These are phyloP conservation scores for Sicyos baderoa DNA, from an alignment of 306 rosid species.

Conservation along the genomic window DNA sequence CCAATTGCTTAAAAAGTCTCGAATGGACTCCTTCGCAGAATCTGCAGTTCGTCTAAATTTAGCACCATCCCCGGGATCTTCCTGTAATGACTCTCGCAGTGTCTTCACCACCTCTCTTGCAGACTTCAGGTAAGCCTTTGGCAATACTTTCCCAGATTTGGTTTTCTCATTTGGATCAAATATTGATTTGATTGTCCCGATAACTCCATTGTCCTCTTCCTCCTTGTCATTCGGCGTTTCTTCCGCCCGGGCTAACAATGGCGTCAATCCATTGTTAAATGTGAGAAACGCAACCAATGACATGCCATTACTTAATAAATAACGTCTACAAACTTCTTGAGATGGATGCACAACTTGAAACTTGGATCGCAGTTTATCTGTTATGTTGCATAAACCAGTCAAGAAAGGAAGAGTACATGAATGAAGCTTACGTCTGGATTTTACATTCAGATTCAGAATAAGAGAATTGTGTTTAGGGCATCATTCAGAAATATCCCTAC, in stretches of 20 bases:
- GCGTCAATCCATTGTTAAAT: constrained; percentile 33
- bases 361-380: constrained; percentile 50
- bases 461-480: no score
- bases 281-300: constrained; percentile 35
- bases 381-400: constrained; percentile 37
- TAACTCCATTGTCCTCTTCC: constrained; percentile 38
- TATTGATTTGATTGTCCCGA: constrained; percentile 57
- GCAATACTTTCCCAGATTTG: constrained; percentile 66
- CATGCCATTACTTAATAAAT: constrained; percentile 25
- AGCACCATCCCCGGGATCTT: constrained; percentile 48
- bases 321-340: constrained; percentile 47
- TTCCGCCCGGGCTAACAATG: constrained; percentile 44
- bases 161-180: constrained; percentile 66
- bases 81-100: constrained; percentile 25
- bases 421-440: neutral
- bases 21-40: constrained; percentile 78
- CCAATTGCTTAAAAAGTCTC: constrained; percentile 77
- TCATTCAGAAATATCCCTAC: no score
- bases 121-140: constrained; percentile 33
- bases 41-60: constrained; percentile 90
- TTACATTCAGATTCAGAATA: no score
- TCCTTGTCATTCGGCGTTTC: constrained; percentile 34
- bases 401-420: constrained; percentile 24
- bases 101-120: no score
- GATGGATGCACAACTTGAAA: constrained; percentile 34